Percentiles rank a stretch among this genome's conserved stretches.
phyloP scores from a whole-genome alignment of 306 rosid species.

The Quercus parvula region DNA sequence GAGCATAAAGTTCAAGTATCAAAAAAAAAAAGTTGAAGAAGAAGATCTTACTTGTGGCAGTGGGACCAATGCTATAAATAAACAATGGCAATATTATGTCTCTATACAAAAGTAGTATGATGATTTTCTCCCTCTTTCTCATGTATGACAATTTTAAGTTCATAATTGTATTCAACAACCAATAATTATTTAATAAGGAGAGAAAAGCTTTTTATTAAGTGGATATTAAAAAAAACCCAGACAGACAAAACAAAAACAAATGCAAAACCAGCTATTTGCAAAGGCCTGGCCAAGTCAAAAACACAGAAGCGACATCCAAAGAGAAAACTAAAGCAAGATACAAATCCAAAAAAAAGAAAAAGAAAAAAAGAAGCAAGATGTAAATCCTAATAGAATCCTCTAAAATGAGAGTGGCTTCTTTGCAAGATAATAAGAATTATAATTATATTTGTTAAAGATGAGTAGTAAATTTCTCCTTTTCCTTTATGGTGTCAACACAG shows the following conservation, averaged over 20 bases:
- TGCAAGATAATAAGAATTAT: background rate
- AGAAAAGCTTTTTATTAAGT: background rate
- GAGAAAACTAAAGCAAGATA: background rate
- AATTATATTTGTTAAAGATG: background rate
- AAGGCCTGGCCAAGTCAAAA: background rate
- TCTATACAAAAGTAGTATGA: background rate
- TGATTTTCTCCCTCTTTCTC: background rate
- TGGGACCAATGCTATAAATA: background rate
- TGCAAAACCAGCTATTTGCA: background rate
- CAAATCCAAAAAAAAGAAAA: no score
- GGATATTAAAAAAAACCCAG: background rate
- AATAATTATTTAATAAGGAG: background rate
- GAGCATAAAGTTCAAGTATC: background rate
- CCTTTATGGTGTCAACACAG: background rate
- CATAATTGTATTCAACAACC: background rate
- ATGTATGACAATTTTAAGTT: background rate
- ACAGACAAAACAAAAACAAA: background rate
- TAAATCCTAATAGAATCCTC: background rate
- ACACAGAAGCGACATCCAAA: background rate
- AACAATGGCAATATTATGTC: background rate
- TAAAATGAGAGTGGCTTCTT: background rate
- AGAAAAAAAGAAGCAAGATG: background rate
- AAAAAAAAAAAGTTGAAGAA: background rate
- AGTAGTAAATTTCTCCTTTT: background rate
- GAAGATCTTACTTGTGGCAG: background rate